Conservation (phyloP, 2,329 filamentous ascomycete species). For the Fusarium subtropicale region DNA sequence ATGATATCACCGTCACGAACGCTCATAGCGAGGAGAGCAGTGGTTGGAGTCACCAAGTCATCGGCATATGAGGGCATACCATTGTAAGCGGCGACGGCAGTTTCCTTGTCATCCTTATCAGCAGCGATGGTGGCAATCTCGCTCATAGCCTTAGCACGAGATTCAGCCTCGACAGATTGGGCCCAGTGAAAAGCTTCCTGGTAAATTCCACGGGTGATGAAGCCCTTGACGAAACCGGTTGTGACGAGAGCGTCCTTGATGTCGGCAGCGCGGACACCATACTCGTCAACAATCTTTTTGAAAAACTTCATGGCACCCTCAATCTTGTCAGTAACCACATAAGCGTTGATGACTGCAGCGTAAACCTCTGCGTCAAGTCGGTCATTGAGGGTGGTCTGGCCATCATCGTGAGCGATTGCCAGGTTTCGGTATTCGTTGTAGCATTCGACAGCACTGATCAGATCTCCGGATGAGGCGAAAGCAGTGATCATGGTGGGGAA, state of each 20-base stretch:
- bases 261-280: conserved; percentile 66
- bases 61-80: conserved; percentile 65
- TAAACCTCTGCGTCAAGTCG: conserved; percentile 88
- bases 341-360: conserved; percentile 90
- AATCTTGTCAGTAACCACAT: conserved; percentile 82
- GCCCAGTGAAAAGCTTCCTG: conserved; percentile 80
- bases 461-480: conserved; percentile 83
- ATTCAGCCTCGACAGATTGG: conserved; percentile 68
- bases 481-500: conserved; percentile 97
- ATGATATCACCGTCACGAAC: conserved; percentile 84
- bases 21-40: conserved; percentile 87
- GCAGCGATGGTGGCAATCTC: conserved; percentile 82
- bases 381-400: conserved; percentile 73
- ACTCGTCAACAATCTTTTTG: conserved; percentile 77
- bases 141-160: conserved; percentile 73
- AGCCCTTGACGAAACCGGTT: conserved; percentile 82
- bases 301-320: conserved; percentile 89
- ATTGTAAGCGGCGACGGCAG: conserved; percentile 75
- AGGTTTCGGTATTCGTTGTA: conserved; percentile 95
- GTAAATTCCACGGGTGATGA: conserved; percentile 77
- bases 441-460: conserved; percentile 89
- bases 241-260: conserved; percentile 79
- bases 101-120: conserved; percentile 77
- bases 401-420: conserved; percentile 85
- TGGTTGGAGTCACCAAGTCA: conserved; percentile 69